Evolutionary conservation across 371 early-diverging fungal species (phyloP), one percentile per base, ranked within the genome.

Genomic region (Mortierella polycephala): DNA sequence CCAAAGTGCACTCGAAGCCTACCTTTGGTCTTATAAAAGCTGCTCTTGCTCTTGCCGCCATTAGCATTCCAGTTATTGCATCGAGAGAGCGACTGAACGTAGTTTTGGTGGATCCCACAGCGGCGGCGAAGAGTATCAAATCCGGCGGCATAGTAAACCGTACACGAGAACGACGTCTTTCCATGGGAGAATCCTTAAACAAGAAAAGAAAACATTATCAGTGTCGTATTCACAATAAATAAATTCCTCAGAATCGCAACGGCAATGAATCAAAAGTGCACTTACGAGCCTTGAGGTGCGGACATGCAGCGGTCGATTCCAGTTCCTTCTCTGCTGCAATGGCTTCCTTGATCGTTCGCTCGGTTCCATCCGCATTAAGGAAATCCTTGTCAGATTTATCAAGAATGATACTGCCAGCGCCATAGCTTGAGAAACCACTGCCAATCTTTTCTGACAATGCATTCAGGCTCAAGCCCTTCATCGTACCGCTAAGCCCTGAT

Each of bases 141-240:
- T 77, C 96, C 92, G 62, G 89, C 89, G 0, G 95, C 94, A 81
- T 90, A 97, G 67, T 91, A 97, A 1, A 96, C 88, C 40, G 89
- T 91, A 82, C 97, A 97, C 14, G 88, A 85, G 71, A 96, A 89
- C 53, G 88, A 86, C 5, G 90, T 84, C 16, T 85, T 84, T 9
- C 93, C 93, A 64, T 94, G 92, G 7, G 87, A 85, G 74, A 92
- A 94, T 59, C 90, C 92, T 88, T 61, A 20, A 67, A 3, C 18
- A 18, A 65, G 5, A 59, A 57, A 30, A 57, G 39, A 44, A 60
- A 37, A 55, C 20, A 30, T 30, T 30, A 30, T 30, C 30, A 30
- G 30, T 30, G 30, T 30, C 30, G 30, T 30, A 30, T 30, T 30
- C 30, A 30, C 16, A 39, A 39, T 0, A 49, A 55, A 9, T 14